phyloP scores from a whole-genome alignment of 108 stramenopile genomes.

The Hondaea fermentalgiana region DNA sequence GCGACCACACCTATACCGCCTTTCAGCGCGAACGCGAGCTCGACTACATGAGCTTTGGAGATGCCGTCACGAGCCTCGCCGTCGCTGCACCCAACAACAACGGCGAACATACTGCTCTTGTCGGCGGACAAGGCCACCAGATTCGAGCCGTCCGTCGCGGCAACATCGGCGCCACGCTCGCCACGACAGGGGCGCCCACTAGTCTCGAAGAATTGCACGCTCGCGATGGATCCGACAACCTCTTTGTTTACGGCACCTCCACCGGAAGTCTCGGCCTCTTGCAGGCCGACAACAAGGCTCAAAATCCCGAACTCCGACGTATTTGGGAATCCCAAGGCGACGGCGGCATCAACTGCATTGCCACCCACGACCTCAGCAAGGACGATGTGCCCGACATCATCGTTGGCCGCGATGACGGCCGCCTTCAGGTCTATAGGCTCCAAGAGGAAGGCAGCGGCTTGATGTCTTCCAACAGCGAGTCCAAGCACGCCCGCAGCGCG shows the following conservation, averaged over 20 bases:
- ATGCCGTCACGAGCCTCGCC: not conserved
- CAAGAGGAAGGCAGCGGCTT: not conserved
- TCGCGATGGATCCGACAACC: not conserved
- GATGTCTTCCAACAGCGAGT: not conserved
- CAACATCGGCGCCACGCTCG: not conserved
- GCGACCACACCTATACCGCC: not conserved
- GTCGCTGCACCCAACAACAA: not conserved
- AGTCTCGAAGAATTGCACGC: not conserved
- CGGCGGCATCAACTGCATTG: not conserved
- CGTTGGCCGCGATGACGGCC: not conserved
- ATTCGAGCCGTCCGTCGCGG: not conserved
- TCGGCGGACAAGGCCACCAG: not conserved
- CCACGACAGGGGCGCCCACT: not conserved
- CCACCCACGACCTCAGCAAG: not conserved
- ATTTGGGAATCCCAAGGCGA: not conserved
- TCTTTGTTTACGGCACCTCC: slow-evolving; percentile 4
- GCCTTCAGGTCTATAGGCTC: not conserved
- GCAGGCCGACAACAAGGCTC: not conserved
- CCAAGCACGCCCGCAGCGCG: not conserved
- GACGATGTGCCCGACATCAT: not conserved
- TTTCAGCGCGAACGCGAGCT: not conserved
- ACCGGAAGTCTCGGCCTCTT: not conserved
- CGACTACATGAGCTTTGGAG: not conserved
- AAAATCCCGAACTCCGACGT: not conserved
- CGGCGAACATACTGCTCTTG: not conserved